Percentiles rank a stretch among this genome's conserved stretches.
These are phyloP conservation scores for Raddia distichophylla DNA, from an alignment of 176 grass and related monocot species.

Conservation along the genomic window DNA sequence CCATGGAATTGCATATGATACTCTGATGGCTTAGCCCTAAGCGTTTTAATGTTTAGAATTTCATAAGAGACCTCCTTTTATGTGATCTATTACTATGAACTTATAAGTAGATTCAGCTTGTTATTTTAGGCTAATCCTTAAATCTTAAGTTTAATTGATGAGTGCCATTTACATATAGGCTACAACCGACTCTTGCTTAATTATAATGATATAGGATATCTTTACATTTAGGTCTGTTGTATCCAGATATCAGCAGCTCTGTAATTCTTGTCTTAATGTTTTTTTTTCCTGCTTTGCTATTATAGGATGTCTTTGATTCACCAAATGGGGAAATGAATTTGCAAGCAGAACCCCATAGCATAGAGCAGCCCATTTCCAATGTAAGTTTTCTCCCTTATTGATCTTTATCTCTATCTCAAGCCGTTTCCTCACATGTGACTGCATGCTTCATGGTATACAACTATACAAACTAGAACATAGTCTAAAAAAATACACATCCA, in stretches of 20 bases:
- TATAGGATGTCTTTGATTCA: constrained; percentile 30
- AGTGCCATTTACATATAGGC: background rate
- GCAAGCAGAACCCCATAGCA: constrained; percentile 32
- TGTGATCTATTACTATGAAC: background rate
- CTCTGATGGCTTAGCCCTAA: background rate
- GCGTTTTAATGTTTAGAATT: background rate
- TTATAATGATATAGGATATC: background rate
- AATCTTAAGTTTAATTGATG: background rate
- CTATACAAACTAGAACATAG: background rate
- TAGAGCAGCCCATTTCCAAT: constrained; percentile 17
- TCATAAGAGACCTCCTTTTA: background rate
- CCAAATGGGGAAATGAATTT: constrained; percentile 1
- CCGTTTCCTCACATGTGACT: background rate
- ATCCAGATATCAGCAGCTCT: background rate
- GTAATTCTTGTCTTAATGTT: constrained; percentile 3
- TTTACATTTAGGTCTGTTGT: constrained; percentile 1
- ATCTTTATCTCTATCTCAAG: background rate
- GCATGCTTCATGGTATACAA: background rate
- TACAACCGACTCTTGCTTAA: background rate
- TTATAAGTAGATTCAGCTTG: background rate
- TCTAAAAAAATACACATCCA: background rate
- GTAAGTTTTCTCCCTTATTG: constrained; percentile 16
- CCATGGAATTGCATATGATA: background rate
- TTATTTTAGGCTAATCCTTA: background rate
- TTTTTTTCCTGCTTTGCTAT: constrained; percentile 15